Conservation (phyloP, 257 asterid genomes). For the Gardenia jasminoides region DNA sequence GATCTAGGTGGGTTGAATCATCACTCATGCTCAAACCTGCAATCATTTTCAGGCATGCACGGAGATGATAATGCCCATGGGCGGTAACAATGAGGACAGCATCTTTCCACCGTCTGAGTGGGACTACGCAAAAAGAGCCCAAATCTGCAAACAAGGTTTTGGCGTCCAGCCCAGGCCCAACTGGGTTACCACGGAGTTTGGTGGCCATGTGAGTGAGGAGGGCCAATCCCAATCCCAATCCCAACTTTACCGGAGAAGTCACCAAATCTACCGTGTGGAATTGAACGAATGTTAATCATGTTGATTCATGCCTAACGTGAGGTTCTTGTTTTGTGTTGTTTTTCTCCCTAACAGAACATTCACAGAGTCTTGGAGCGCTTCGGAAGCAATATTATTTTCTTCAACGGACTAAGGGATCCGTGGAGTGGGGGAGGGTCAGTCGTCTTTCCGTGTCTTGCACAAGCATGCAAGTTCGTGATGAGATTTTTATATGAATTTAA, state of each 20-base stretch:
- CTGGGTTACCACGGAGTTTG: constrained; percentile 75
- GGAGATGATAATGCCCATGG: constrained; percentile 69
- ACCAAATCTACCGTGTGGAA: no score
- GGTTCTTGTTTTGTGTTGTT: neutral
- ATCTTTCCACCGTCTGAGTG: constrained; percentile 56
- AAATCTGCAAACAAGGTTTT: constrained; percentile 33
- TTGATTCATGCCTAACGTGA: neutral
- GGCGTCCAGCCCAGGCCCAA: constrained; percentile 65
- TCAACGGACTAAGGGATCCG: constrained; percentile 86
- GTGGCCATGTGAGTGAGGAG: constrained; percentile 76
- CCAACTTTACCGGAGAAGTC: no score
- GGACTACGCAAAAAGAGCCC: constrained; percentile 45
- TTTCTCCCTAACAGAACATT: constrained; percentile 42
- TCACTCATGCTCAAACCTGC: neutral
- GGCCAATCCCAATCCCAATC: no score
- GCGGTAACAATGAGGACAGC: constrained; percentile 53
- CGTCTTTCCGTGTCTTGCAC: neutral
- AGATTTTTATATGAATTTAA: no score
- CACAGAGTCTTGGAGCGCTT: constrained; percentile 51
- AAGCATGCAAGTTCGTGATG: no score
- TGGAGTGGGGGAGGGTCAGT: constrained; percentile 96
- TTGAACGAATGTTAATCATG: no score
- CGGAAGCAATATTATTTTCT: constrained; percentile 88
- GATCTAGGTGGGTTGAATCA: neutral
- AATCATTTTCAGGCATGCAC: constrained; percentile 63